These are phyloP conservation scores for Scedosporium boydii DNA, from an alignment of 2,329 filamentous ascomycete species.

Conservation along the genomic window DNA sequence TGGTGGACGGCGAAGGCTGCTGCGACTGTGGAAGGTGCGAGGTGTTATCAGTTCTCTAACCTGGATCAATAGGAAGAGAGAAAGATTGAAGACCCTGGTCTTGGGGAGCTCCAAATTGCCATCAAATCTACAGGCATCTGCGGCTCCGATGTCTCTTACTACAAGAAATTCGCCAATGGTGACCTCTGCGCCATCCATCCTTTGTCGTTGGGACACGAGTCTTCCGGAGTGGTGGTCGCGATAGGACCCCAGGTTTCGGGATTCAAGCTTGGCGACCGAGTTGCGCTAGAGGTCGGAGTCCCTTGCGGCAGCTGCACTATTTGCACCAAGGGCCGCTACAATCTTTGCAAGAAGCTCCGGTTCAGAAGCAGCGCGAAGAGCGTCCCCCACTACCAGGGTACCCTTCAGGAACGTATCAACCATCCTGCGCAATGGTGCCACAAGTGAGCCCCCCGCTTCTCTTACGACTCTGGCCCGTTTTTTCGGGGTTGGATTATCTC, in stretches of 20 bases:
- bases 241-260: conserved; percentile 43
- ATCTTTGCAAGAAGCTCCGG: conserved; percentile 52
- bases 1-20: conserved; percentile 9
- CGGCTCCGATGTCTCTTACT: conserved; percentile 62
- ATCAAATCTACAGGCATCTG: conserved; percentile 60
- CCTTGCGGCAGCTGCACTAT: conserved; percentile 52
- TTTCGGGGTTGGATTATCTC: background rate
- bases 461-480: background rate
- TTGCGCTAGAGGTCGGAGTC: conserved; percentile 58
- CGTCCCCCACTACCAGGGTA: conserved; percentile 50
- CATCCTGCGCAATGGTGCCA: conserved; percentile 53
- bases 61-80: conserved; percentile 33
- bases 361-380: conserved; percentile 55
- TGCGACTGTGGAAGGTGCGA: background rate
- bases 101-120: conserved; percentile 53
- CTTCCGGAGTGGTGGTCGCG: conserved; percentile 47
- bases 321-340: conserved; percentile 51
- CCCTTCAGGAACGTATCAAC: conserved; percentile 50
- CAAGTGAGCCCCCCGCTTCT: conserved; percentile 22
- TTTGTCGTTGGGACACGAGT: conserved; percentile 55
- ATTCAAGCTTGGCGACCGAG: conserved; percentile 42
- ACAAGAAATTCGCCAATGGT: conserved; percentile 63
- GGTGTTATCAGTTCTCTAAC: conserved; percentile 11
- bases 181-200: conserved; percentile 58
- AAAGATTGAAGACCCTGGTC: conserved; percentile 34